These are phyloP conservation scores for Austropuccinia psidii DNA, from an alignment of 1,284 basidiomycete genomes.

Conservation along the genomic window DNA sequence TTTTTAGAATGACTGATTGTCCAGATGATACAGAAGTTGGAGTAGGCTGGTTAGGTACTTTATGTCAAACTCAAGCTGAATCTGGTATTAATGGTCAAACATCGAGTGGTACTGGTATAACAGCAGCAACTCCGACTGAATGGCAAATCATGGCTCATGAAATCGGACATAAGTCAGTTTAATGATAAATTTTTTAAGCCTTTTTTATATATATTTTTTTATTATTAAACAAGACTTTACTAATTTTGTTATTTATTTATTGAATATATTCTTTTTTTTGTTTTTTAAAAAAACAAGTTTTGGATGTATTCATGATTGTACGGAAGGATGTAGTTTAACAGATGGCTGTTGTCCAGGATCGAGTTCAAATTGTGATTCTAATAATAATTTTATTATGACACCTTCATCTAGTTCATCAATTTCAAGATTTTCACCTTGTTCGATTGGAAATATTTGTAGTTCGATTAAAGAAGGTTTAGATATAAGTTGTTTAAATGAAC, in stretches of 20 bases:
- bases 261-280: too few species aligned
- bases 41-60: conserved; percentile 43
- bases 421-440: conserved; percentile 64
- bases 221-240: too few species aligned
- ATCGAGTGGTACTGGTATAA: conserved; percentile 65
- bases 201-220: too few species aligned
- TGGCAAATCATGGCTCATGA: conserved; percentile 80
- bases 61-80: conserved; percentile 42
- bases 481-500: conserved; percentile 44
- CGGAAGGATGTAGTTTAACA: conserved; percentile 58
- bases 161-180: conserved; percentile 53
- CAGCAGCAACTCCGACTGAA: conserved; percentile 57
- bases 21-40: conserved; percentile 43
- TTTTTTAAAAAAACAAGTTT: too few species aligned
- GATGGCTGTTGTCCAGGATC: conserved; percentile 65
- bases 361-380: conserved; percentile 59
- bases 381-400: conserved; percentile 42
- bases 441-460: conserved; percentile 71
- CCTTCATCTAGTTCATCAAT: conserved; percentile 61
- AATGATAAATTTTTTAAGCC: too few species aligned
- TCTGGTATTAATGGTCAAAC: conserved; percentile 35
- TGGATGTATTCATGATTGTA: conserved; percentile 58
- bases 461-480: conserved; percentile 46
- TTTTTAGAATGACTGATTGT: conserved; percentile 41
- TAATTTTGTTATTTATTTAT: too few species aligned